Base-by-base conservation (phyloP, 2,329 filamentous ascomycete genomes). In the Pseudogymnoascus sp. region DNA sequence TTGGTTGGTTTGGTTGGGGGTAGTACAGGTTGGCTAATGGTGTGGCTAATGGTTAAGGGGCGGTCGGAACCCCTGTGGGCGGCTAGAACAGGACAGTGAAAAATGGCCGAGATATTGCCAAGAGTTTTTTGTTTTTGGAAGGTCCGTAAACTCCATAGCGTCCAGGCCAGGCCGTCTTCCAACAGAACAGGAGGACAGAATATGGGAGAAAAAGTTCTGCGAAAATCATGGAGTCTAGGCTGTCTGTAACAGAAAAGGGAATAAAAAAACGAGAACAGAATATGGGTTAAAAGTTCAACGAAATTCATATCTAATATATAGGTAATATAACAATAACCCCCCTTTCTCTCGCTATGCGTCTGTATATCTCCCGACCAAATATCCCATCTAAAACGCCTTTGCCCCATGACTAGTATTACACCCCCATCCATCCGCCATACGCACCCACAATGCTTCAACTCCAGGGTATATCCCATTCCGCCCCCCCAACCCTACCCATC, bases 391-490 rank as follows among this genome's bases (percentile, higher is more conserved):
- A 53, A 53, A 53, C 43, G 43, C 43, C 43, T 37, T 37, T 53
- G 7, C 23, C 43, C 43, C 21, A 49, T 49, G 43, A 53, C 23
- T 56, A 56, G n/a, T 56, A 56, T 34, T 56, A 56, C n/a, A 34
- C 28, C 49, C 9, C 28, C 28, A 31, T 31, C 28, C 12, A 23
- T 31, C 40, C 14, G 7, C 43, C 43, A 18, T 18, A 18, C 18
- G 3, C 18, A 16, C 43, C 7, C 23, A 34, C 28, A 34, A 56
- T 56, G 49, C 49, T 56, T 56, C 28, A 56, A 56, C n/a, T 34
- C 49, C 28, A 56, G 49, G 49, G 49, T 56, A 56, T 56, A 56
- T 34, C 49, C 49, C 28, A 56, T 56, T 9, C 25, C 16, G 46
- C 18, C n/a, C 49, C 28, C 9, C 11, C 3, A 7, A 28, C 5